A percentile compares a stretch with the other conserved stretches of the same genome.
These are phyloP conservation scores for Teratosphaeria pseudoeucalypti DNA, from an alignment of 2,329 filamentous ascomycete genomes.

Conservation along the genomic window DNA sequence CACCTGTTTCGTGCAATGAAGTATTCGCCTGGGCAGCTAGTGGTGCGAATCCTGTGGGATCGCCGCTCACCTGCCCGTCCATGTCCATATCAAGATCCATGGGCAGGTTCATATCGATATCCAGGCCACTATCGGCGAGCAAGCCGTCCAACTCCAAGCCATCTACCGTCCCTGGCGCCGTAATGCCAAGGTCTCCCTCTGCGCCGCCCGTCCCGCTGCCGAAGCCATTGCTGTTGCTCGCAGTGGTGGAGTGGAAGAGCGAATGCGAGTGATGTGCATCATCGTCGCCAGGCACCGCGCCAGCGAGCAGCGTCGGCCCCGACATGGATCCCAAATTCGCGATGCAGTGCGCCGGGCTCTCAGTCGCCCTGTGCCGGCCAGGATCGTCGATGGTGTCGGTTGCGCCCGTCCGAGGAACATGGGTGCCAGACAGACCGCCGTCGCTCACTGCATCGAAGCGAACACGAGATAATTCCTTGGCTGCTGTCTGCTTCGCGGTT, in stretches of 20 bases:
- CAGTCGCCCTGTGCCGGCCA: background rate
- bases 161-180: slow-evolving; percentile 10
- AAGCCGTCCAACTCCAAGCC: slow-evolving; percentile 15
- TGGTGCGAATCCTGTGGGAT: background rate
- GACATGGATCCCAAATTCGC: background rate
- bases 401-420: background rate
- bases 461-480: background rate
- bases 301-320: background rate
- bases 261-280: background rate
- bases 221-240: background rate
- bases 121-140: slow-evolving; percentile 27
- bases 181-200: background rate
- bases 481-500: background rate
- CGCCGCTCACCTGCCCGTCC: slow-evolving; percentile 3
- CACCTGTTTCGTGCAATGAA: background rate
- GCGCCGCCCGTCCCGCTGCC: background rate
- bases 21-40: background rate
- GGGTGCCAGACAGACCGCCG: background rate
- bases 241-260: background rate
- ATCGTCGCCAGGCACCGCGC: background rate
- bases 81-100: slow-evolving; percentile 36
- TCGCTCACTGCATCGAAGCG: background rate
- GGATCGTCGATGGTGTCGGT: background rate
- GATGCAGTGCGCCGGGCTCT: background rate
- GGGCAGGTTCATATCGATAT: slow-evolving; percentile 36